Evolutionary conservation across 106 monocot species (phyloP), one percentile per base, ranked within the genome.

Genomic region (Hemerocallis citrina): DNA sequence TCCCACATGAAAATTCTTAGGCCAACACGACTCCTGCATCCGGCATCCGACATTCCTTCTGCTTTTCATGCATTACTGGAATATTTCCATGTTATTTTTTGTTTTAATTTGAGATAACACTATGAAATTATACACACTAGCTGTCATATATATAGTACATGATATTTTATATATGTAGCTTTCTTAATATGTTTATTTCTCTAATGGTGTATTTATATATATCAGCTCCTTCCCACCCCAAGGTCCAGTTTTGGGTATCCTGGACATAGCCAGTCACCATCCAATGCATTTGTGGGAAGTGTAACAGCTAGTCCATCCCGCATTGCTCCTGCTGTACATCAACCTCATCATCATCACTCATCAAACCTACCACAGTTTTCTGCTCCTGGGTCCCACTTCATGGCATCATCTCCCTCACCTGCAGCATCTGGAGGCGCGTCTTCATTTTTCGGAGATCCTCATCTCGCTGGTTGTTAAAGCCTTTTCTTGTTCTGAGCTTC

Each of bases 391-490:
- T 47, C 24, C 57, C 77, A 64, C 54, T 77, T 66, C 48, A 48
- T 67, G 3, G 77, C 74, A 17, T 85, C 85, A 40, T 81, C 81
- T 0, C 81, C 81, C 9, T 81, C 81, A 5, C 85, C 85, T 1
- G 85, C 77, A 19, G 81, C 74, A 30, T 85, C 85, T 1, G 81
- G 74, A 7, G 74, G 71, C 28, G 39, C 71, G 17, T 73, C 79
- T 46, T 85, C 85, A n/a, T 67, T 67, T 20, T 77, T 85, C 55
- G 74, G 70, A 68, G 77, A 81, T 70, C 47, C 77, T 57, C 73
- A 63, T 23, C 39, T 67, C n/a, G n/a, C n/a, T n/a, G n/a, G n/a
- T n/a, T n/a, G n/a, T n/a, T 57, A 27, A 57, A 36, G 17, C 57
- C 0, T 16, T 21, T 2, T 49, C 0, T 20, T 9, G 45, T 45